phyloP scores from a whole-genome alignment of 1,139 yeast species.

The Pichia sp. region DNA sequence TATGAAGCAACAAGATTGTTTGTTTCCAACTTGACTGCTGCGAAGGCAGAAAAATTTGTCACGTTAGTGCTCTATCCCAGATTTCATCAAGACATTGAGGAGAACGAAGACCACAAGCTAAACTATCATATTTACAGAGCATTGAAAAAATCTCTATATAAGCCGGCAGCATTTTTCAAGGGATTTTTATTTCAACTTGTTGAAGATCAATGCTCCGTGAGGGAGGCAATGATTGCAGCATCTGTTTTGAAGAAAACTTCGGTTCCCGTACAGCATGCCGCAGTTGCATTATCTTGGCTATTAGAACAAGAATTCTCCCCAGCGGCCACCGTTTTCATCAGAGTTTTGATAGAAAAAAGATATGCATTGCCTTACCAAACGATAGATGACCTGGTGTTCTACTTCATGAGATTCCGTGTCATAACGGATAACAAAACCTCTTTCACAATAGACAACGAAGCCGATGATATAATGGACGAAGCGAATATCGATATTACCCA shows the following conservation, averaged over 20 bases:
- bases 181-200: slow-evolving; percentile 91
- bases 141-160: slow-evolving; percentile 84
- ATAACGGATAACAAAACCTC: slow-evolving; percentile 35
- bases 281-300: slow-evolving; percentile 86
- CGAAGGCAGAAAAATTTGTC: slow-evolving; percentile 84
- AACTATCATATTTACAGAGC: slow-evolving; percentile 93
- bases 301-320: slow-evolving; percentile 83
- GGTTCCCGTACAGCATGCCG: slow-evolving; percentile 90
- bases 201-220: slow-evolving; percentile 75
- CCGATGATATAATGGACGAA: slow-evolving; percentile 33
- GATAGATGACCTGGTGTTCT: slow-evolving; percentile 90
- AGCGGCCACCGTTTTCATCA: slow-evolving; percentile 83
- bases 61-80: slow-evolving; percentile 73
- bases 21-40: slow-evolving; percentile 82
- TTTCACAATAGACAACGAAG: slow-evolving; percentile 22
- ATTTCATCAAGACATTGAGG: slow-evolving; percentile 78
- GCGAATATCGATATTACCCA: slow-evolving; percentile 32
- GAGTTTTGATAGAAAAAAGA: slow-evolving; percentile 85
- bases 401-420: slow-evolving; percentile 82
- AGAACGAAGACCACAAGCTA: slow-evolving; percentile 61
- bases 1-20: slow-evolving; percentile 93
- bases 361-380: slow-evolving; percentile 97
- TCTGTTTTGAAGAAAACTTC: slow-evolving; percentile 86
- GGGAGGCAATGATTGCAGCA: slow-evolving; percentile 95
- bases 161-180: slow-evolving; percentile 96